These are phyloP conservation scores for Waltergamsia citrina DNA, from an alignment of 2,329 filamentous ascomycete species.

Conservation along the genomic window DNA sequence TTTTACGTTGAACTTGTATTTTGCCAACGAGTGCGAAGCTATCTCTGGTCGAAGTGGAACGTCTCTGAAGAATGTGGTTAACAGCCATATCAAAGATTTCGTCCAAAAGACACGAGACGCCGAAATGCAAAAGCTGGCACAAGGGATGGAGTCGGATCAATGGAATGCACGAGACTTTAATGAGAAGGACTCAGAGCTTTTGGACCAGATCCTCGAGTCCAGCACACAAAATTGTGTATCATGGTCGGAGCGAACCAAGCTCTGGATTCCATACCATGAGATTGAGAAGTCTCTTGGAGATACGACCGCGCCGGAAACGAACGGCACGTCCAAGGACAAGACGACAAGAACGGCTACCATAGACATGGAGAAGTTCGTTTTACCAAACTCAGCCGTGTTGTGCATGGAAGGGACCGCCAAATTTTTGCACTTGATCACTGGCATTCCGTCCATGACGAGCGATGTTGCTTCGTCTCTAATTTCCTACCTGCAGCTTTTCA, in stretches of 20 bases:
- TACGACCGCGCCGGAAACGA: slow-evolving; percentile 28
- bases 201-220: slow-evolving; percentile 56
- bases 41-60: slow-evolving; percentile 72
- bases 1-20: slow-evolving; percentile 72
- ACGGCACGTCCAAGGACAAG: slow-evolving; percentile 50
- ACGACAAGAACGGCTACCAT: slow-evolving; percentile 65
- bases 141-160: slow-evolving; percentile 69
- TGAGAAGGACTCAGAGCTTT: slow-evolving; percentile 46
- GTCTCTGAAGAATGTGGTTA: slow-evolving; percentile 68
- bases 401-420: slow-evolving; percentile 74
- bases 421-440: slow-evolving; percentile 73
- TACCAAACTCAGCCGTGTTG: slow-evolving; percentile 73
- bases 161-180: slow-evolving; percentile 73
- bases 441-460: slow-evolving; percentile 80
- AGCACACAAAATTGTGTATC: slow-evolving; percentile 61
- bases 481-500: slow-evolving; percentile 86
- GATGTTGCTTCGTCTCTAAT: slow-evolving; percentile 74
- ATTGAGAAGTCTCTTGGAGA: slow-evolving; percentile 22
- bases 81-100: slow-evolving; percentile 74
- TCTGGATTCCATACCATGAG: slow-evolving; percentile 43
- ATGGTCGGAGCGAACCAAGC: slow-evolving; percentile 54
- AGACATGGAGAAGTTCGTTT: slow-evolving; percentile 75
- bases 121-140: slow-evolving; percentile 65
- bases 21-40: slow-evolving; percentile 79
- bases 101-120: slow-evolving; percentile 61